Evolutionary conservation across 23 red algal genomes (phyloP).

Genomic region (Gracilaria vermiculophylla): DNA sequence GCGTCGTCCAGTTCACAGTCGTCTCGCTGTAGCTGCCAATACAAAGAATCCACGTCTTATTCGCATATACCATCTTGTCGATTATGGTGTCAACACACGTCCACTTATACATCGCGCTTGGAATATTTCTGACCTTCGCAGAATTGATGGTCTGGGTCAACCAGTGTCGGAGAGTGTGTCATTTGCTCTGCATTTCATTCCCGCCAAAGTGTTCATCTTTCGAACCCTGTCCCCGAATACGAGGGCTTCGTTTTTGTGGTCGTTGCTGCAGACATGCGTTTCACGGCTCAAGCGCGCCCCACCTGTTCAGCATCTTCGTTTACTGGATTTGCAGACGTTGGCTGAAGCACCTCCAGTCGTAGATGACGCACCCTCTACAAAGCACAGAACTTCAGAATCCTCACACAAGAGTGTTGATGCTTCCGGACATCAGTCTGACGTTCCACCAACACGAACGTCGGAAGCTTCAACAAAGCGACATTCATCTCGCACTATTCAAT

Average conservation of each 20-base stretch:
- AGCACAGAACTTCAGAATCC: not conserved
- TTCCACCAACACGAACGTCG: constrained; percentile 1
- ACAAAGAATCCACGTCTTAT: constrained; percentile 34
- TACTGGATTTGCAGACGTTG: constrained; percentile 65
- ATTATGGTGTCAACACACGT: constrained; percentile 28
- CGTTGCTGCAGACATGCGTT: constrained; percentile 42
- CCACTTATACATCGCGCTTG: constrained; percentile 36
- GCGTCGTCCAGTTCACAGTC: constrained; percentile 35
- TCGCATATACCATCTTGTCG: constrained; percentile 57
- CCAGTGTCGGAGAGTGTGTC: not conserved
- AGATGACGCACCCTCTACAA: not conserved
- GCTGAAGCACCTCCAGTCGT: not conserved
- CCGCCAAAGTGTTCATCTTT: constrained; percentile 12
- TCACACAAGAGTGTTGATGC: not conserved
- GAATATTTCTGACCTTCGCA: constrained; percentile 52
- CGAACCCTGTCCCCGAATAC: not conserved
- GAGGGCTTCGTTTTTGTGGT: constrained; percentile 56
- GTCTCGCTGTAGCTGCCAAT: constrained; percentile 28
- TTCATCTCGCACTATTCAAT: constrained; percentile 1
- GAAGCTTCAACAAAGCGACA: constrained; percentile 5
- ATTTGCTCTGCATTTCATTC: constrained; percentile 45
- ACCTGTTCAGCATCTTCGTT: constrained; percentile 24
- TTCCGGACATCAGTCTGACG: constrained; percentile 7
- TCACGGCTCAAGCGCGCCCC: constrained; percentile 45
- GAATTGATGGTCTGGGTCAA: constrained; percentile 57